Conservation (phyloP, 768 basidiomycete species). For the Trametopsis cervina region DNA sequence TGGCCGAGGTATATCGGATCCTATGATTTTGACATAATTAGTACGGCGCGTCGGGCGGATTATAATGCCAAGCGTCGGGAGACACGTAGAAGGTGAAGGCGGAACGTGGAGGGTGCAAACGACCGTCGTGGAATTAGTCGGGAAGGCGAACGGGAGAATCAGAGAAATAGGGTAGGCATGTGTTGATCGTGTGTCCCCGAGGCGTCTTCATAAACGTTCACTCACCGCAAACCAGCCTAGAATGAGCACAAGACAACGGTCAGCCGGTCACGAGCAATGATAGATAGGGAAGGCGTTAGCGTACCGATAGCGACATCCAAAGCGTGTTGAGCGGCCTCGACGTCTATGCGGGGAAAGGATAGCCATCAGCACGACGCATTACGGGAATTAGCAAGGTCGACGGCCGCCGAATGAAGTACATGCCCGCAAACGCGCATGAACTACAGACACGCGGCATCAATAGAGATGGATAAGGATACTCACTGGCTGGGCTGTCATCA, state of each 20-base stretch:
- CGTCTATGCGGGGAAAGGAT: slow-evolving; percentile 34
- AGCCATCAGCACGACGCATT: slow-evolving; percentile 4
- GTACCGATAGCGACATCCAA: slow-evolving; percentile 66
- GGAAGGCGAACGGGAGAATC: slow-evolving; percentile 1
- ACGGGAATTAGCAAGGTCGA: no score
- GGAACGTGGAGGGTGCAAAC: slow-evolving; percentile 11
- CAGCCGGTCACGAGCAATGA: slow-evolving; percentile 7
- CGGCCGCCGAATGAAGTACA: no score
- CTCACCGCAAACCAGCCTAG: slow-evolving; percentile 52
- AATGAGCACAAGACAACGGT: slow-evolving; percentile 5
- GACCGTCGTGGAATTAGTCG: slow-evolving; percentile 3
- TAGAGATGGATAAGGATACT: no score
- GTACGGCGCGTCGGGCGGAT: neutral
- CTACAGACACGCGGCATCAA: no score
- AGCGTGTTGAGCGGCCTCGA: slow-evolving; percentile 64
- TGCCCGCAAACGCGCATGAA: no score
- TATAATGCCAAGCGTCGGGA: neutral
- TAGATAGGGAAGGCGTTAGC: slow-evolving; percentile 11
- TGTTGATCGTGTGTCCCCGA: no score
- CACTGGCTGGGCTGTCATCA: slow-evolving; percentile 62
- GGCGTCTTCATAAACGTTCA: no score
- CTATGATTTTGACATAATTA: slow-evolving; percentile 20
- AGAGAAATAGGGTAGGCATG: neutral
- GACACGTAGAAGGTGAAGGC: slow-evolving; percentile 6
- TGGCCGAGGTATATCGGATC: slow-evolving; percentile 71